Base-by-base conservation (phyloP, 345 rosid genomes). In the Camelina neglecta region DNA sequence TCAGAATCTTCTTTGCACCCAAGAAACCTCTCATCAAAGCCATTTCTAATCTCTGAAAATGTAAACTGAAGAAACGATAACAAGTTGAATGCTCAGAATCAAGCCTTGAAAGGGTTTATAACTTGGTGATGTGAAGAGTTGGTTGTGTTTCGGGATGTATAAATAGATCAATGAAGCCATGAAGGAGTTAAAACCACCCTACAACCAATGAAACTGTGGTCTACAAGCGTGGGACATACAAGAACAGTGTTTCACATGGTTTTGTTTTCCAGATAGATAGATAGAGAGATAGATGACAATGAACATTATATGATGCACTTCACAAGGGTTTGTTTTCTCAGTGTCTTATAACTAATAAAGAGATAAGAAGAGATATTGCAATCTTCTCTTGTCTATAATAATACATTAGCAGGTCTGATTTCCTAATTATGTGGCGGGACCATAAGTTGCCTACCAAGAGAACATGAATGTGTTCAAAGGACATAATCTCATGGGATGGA, bases 161-260 rank as follows among this genome's bases (percentile, higher is more conserved):
- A 72, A 60, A 60, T 72, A 73, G 61, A 72, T 53, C 33, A 41
- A 11, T n/a, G 42, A 51, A 47, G 2, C 33, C 26, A 11, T n/a
- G 42, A 51, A 47, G 2, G 42, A 72, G 41, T 62, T 38, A 51
- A 38, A 71, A 51, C 61, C 31, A 60, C 53, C 42, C 12, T 51
- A 53, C 3, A 51, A 50, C 2, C 39, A 49, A 48, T 62, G 21
- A 72, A 50, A 24, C 24, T 48, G 26, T 60, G 67, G 48, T 36
- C 59, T 60, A 48, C 67, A 60, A 49, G 54, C 8, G 50, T 71
- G 75, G 75, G 76, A 53, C 76, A 72, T 53, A 45, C 62, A 51
- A 29, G 35, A 63, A 62, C 10, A 62, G 49, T 61, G 53, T 38
- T 61, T 38, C 69, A 61, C 69, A 72, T 72, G 75, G 39, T 51